These are phyloP conservation scores for Irpex sp. DNA, from an alignment of 1,284 basidiomycete genomes.

Conservation along the genomic window DNA sequence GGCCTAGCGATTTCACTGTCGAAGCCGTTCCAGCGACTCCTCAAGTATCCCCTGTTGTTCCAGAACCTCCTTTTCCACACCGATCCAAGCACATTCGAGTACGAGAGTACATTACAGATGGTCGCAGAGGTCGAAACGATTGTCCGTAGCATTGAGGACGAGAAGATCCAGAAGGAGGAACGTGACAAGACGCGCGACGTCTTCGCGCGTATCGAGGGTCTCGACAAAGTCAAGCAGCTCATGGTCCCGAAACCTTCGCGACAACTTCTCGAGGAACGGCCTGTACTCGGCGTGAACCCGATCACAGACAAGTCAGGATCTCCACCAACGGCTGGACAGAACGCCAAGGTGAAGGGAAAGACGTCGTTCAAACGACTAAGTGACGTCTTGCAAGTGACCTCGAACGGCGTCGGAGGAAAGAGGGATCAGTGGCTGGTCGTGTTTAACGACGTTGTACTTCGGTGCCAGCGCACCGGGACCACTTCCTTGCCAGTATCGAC, in stretches of 20 bases:
- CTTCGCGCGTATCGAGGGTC: conserved; percentile 92
- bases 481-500: conserved; percentile 84
- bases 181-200: conserved; percentile 92
- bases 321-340: conserved; percentile 50
- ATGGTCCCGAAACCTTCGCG: conserved; percentile 88
- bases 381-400: conserved; percentile 62
- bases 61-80: conserved; percentile 97
- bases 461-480: conserved; percentile 87
- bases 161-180: conserved; percentile 95
- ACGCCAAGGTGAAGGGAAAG: conserved; percentile 63
- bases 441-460: conserved; percentile 93
- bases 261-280: conserved; percentile 81
- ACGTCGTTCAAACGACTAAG: conserved; percentile 83
- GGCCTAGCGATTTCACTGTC: conserved; percentile 92
- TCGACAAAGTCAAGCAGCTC: conserved; percentile 85
- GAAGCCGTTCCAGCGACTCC: conserved; percentile 94
- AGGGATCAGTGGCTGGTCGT: conserved; percentile 92
- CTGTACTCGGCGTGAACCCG: conserved; percentile 27
- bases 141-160: conserved; percentile 94
- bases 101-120: conserved; percentile 94
- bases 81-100: conserved; percentile 95
- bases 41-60: conserved; percentile 96
- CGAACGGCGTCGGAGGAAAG: conserved; percentile 61
- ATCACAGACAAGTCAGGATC: conserved; percentile 33
- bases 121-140: conserved; percentile 96